phyloP scores from a whole-genome alignment of 2,329 filamentous ascomycete genomes.

The Fusarium sp. region DNA sequence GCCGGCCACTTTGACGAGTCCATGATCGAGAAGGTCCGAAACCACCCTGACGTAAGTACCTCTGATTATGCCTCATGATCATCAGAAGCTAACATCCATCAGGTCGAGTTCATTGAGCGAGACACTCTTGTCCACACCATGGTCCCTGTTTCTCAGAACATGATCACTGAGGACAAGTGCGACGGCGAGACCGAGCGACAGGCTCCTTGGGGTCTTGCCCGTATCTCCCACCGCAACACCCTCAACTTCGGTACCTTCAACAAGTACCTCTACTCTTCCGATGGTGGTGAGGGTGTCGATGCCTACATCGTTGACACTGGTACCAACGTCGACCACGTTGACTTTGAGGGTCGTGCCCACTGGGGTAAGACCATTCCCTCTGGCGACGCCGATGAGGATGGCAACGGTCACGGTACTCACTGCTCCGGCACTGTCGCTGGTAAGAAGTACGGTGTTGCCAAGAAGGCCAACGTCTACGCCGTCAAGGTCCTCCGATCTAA shows the following conservation, averaged over 20 bases:
- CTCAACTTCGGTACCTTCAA: conserved; percentile 94
- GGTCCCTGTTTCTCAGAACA: conserved; percentile 58
- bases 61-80: conserved; percentile 13
- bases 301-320: conserved; percentile 99
- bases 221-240: conserved; percentile 92
- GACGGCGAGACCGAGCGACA: conserved; percentile 82
- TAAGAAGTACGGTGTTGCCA: conserved; percentile 99
- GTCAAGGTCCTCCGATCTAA: conserved; percentile 99
- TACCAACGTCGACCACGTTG: conserved; percentile 92
- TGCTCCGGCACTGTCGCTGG: conserved; percentile 98
- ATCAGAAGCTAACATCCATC: conserved; percentile 31
- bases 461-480: conserved; percentile 96
- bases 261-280: conserved; percentile 93
- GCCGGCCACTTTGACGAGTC: conserved; percentile 95
- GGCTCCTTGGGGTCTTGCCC: conserved; percentile 98
- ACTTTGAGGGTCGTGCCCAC: conserved; percentile 94
- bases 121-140: conserved; percentile 93
- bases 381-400: conserved; percentile 88
- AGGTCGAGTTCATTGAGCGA: conserved; percentile 97
- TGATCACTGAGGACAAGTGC: conserved; percentile 56
- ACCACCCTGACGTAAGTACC: conserved; percentile 89
- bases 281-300: conserved; percentile 96
- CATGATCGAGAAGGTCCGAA: conserved; percentile 92
- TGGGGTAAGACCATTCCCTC: conserved; percentile 97
- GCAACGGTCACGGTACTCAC: conserved; percentile 98